A percentile compares a stretch with the other conserved stretches of the same genome.
Conservation (phyloP, 192 early-diverging fungal genomes). For the Gamsiella multidivaricata region DNA sequence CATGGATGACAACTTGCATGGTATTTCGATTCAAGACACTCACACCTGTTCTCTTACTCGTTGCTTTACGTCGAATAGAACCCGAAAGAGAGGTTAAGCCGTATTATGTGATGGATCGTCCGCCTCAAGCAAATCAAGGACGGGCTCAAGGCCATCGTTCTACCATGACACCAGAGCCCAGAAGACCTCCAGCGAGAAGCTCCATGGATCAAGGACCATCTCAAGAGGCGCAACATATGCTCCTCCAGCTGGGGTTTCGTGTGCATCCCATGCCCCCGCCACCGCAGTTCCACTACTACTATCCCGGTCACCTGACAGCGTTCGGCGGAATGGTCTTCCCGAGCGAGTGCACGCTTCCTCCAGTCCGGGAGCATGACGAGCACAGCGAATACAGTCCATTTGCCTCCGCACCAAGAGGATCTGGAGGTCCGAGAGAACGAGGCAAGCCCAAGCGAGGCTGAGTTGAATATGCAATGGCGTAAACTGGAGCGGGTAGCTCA, state of each 20-base stretch:
- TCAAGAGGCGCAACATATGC: neutral
- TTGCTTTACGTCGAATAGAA: too few relatives aligned
- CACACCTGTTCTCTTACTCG: too few relatives aligned
- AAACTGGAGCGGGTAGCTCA: neutral
- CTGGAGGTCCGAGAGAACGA: neutral
- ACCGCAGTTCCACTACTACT: slow-evolving; percentile 7
- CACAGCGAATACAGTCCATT: neutral
- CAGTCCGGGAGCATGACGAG: slow-evolving; percentile 4
- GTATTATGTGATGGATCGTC: too few relatives aligned
- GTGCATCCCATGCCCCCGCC: neutral
- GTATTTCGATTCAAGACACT: too few relatives aligned
- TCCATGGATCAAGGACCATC: too few relatives aligned
- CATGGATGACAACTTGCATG: too few relatives aligned
- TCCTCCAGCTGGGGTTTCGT: neutral
- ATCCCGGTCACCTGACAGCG: neutral
- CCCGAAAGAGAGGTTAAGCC: too few relatives aligned
- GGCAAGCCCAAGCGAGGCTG: too few relatives aligned
- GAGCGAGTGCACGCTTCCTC: neutral
- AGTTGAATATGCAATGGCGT: neutral
- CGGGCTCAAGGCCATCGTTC: too few relatives aligned
- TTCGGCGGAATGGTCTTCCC: neutral
- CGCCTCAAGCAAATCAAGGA: too few relatives aligned
- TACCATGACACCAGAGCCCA: too few relatives aligned
- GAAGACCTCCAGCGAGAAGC: too few relatives aligned
- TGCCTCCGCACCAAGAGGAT: neutral